phyloP scores from a whole-genome alignment of 1,139 yeast genomes.

The Protomyces arabidopsidicola region DNA sequence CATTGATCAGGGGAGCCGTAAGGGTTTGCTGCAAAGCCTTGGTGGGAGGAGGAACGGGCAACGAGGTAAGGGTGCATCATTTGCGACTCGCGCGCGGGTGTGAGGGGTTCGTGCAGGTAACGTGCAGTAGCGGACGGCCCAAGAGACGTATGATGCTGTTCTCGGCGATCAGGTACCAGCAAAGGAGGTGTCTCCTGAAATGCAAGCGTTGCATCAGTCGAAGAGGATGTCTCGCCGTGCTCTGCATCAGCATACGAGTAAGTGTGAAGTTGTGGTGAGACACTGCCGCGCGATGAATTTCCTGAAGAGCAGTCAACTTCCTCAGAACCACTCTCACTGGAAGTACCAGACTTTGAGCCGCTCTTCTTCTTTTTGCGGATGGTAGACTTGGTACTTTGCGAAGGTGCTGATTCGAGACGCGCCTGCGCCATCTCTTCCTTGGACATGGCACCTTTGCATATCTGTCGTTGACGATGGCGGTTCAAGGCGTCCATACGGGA shows the following conservation, averaged over 20 bases:
- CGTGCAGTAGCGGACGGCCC: neutral
- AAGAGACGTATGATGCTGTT: neutral
- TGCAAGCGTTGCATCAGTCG: neutral
- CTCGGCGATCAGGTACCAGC: neutral
- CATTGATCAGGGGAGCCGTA: neutral
- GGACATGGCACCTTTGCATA: conserved; percentile 53
- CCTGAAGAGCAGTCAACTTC: neutral
- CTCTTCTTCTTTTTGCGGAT: neutral
- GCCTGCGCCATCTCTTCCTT: conserved; percentile 1
- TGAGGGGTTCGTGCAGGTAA: neutral
- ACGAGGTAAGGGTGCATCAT: neutral
- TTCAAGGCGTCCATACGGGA: conserved; percentile 83
- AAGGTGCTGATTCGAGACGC: neutral
- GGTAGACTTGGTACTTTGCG: neutral
- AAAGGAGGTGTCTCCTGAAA: neutral
- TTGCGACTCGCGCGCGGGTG: neutral
- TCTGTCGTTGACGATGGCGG: conserved; percentile 72
- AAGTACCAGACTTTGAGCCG: neutral
- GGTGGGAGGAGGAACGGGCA: neutral
- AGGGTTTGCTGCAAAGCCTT: neutral
- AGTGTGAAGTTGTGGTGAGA: neutral
- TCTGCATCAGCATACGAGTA: neutral
- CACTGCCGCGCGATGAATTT: neutral
- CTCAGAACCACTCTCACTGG: neutral
- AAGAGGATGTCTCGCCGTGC: neutral